Evolutionary conservation across 176 grass and related monocot species (phyloP).

Genomic region (Carex kokanica): DNA sequence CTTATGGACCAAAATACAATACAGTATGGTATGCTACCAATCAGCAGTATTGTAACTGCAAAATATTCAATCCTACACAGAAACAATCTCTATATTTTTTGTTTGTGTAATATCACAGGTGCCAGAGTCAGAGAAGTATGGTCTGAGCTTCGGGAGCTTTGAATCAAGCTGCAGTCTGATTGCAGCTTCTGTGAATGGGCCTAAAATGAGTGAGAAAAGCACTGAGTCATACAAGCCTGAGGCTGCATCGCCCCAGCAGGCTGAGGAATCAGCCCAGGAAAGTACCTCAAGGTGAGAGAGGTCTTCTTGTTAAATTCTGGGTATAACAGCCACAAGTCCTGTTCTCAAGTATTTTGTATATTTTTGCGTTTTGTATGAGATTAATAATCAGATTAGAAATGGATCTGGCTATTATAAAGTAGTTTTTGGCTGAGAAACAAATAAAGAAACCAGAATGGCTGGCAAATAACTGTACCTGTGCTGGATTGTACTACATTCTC

Average conservation of each 20-base stretch:
- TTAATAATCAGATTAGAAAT: background rate
- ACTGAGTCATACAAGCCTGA: constrained; percentile 10
- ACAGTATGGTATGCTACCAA: constrained; percentile 1
- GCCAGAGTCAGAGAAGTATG: constrained; percentile 68
- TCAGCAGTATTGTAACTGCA: background rate
- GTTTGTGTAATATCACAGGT: constrained; percentile 23
- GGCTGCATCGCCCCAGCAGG: constrained; percentile 27
- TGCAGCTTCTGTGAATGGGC: constrained; percentile 30
- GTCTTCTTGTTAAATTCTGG: constrained; percentile 9
- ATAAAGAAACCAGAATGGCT: background rate
- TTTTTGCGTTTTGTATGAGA: background rate
- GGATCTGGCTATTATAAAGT: background rate
- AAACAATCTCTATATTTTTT: no score
- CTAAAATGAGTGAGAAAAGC: constrained; percentile 37
- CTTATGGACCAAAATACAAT: background rate
- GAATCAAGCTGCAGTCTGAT: constrained; percentile 46
- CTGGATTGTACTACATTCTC: background rate
- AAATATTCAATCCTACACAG: no score
- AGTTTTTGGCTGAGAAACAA: background rate
- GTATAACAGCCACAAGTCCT: background rate
- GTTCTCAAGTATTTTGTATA: background rate
- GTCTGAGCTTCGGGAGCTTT: constrained; percentile 89
- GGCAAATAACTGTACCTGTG: background rate
- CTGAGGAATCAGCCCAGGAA: constrained; percentile 36
- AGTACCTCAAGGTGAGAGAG: constrained; percentile 44